Base-by-base conservation (phyloP, 208 protist genomes). In the Crithidia thermophila region DNA sequence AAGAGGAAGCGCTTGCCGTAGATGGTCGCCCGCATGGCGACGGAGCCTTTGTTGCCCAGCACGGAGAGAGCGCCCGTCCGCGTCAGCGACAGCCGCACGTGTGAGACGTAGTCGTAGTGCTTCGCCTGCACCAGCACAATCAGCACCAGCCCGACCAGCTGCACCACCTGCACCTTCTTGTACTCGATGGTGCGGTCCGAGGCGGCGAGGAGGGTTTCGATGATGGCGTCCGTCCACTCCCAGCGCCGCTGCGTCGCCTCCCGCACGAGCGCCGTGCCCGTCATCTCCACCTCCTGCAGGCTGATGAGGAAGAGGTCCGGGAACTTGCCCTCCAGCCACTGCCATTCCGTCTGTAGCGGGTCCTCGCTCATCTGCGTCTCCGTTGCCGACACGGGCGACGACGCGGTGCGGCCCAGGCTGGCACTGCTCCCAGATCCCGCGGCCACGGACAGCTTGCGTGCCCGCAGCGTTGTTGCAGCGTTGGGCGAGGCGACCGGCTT, bases 21-120 rank as follows among this genome's bases (percentile, higher is more conserved):
- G 59, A 96, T 88, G 61, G 81, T 91, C 16, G 88, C 85, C n/a
- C 87, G 85, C 51, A 92, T 65, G 11, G 81, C 88, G 31, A 98
- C 82, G 36, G 87, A 94, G 37, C 94, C 94, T 65, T 98, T 98
- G 68, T 98, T 98, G n/a, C 91, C 91, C 67, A 91, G 71, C 33
- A 91, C 60, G 13, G 77, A 71, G 58, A 96, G 82, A 14, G 87
- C 72, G 0, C 91, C 91, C 0, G 88, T 94, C 30, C 88, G 86
- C 23, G 84, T 89, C 40, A 91, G 46, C n/a, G 80, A 87, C 40
- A 86, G 76, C 10, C 78, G 76, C 31, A 93, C 85, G 72, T 94
- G 83, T 1, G 82, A 59, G 37, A 96, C 78, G 64, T 89, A 93
- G 21, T 75, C 71, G 11, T 74, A 47, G 60, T 93, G 87, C 37